phyloP scores from a whole-genome alignment of 768 basidiomycete species.

The Trichaptum fuscoviolaceum region DNA sequence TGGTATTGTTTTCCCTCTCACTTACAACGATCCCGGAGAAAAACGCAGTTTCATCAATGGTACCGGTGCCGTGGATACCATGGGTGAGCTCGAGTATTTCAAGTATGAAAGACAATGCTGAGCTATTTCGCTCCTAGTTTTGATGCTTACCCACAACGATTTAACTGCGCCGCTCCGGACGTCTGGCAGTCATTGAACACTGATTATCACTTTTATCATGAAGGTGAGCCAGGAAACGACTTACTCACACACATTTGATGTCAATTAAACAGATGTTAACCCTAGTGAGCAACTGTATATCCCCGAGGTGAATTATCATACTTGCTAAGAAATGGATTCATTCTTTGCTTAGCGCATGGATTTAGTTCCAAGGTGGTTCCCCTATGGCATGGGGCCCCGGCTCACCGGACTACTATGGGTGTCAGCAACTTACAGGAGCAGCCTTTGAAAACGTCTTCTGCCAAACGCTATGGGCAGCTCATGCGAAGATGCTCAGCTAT shows the following conservation, averaged over 20 bases:
- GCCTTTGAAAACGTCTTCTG: slow-evolving; percentile 80
- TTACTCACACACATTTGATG: neutral
- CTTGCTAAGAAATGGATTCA: slow-evolving; percentile 1
- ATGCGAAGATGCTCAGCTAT: slow-evolving; percentile 76
- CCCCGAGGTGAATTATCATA: slow-evolving; percentile 47
- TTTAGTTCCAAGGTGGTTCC: slow-evolving; percentile 66
- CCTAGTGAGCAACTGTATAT: slow-evolving; percentile 61
- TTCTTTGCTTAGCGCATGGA: neutral
- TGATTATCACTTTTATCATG: slow-evolving; percentile 63
- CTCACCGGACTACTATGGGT: slow-evolving; percentile 52
- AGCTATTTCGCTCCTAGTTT: slow-evolving; percentile 28
- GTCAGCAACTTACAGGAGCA: slow-evolving; percentile 61
- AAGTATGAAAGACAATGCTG: neutral
- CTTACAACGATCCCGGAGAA: slow-evolving; percentile 66
- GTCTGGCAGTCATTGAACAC: slow-evolving; percentile 60
- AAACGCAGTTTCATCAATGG: slow-evolving; percentile 63
- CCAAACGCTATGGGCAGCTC: slow-evolving; percentile 70
- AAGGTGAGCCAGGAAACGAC: slow-evolving; percentile 18
- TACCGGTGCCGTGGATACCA: slow-evolving; percentile 77
- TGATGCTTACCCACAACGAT: slow-evolving; percentile 73
- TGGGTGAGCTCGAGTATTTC: slow-evolving; percentile 37
- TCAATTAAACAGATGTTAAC: slow-evolving; percentile 23
- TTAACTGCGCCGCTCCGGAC: slow-evolving; percentile 73
- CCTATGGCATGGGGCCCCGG: slow-evolving; percentile 78
- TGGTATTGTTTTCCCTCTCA: slow-evolving; percentile 61